Conservation (phyloP, 768 basidiomycete species). For the Glaciozyma antarctica region DNA sequence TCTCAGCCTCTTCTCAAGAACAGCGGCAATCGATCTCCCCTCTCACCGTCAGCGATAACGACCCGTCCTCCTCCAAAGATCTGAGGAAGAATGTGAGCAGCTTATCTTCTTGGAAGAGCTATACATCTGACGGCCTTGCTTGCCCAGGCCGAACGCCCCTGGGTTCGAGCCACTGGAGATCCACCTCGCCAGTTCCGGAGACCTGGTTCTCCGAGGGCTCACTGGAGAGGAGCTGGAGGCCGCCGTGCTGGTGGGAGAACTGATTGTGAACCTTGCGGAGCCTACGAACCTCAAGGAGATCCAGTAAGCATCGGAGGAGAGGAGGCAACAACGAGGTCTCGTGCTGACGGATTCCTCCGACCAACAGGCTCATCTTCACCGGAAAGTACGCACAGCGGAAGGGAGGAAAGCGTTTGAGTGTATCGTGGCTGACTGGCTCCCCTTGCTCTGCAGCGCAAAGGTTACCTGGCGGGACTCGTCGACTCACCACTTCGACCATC, state of each 20-base stretch:
- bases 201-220: conserved; percentile 59
- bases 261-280: conserved; percentile 70
- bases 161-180: conserved; percentile 52
- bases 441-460: conserved; percentile 13
- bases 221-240: conserved; percentile 63
- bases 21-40: not conserved
- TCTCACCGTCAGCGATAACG: not conserved
- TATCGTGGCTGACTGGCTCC: too few species aligned
- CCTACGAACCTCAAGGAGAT: conserved; percentile 53
- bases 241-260: conserved; percentile 65
- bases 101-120: not conserved
- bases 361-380: conserved; percentile 65
- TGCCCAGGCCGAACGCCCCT: conserved; percentile 1
- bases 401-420: conserved; percentile 13
- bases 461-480: conserved; percentile 32
- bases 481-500: conserved; percentile 32
- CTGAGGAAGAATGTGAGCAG: too few species aligned
- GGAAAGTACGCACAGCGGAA: conserved; percentile 51
- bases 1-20: not conserved
- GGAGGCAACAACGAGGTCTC: not conserved
- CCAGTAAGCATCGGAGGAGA: conserved; percentile 15
- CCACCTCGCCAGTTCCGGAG: conserved; percentile 55
- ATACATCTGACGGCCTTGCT: not conserved
- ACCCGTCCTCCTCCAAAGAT: not conserved
- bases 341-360: not conserved